phyloP scores from a whole-genome alignment of 2,329 filamentous ascomycete genomes.

The Trichoderma cornu-damae region DNA sequence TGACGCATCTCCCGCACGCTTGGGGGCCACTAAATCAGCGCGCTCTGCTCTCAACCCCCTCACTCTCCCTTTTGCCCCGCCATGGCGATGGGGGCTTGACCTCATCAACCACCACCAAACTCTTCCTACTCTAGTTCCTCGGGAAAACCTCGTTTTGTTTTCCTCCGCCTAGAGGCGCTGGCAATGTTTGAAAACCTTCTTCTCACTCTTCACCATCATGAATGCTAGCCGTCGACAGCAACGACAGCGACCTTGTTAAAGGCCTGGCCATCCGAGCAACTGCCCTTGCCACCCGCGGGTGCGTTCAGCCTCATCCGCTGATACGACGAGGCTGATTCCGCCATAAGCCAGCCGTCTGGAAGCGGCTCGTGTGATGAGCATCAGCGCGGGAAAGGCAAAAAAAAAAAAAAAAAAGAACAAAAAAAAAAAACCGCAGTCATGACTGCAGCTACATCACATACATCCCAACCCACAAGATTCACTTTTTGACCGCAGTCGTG shows the following conservation, averaged over 20 bases:
- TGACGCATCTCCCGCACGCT: not conserved
- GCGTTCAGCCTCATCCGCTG: not conserved
- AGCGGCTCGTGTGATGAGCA: not conserved
- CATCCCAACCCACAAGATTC: slow-evolving; percentile 1
- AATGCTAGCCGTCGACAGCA: not conserved
- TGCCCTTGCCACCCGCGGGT: not conserved
- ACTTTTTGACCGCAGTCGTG: not conserved
- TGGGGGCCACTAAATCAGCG: not conserved
- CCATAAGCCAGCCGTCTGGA: not conserved
- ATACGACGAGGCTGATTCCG: not conserved
- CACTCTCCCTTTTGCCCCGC: slow-evolving; percentile 14
- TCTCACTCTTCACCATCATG: not conserved
- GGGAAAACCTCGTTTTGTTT: not conserved
- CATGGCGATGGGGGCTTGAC: slow-evolving; percentile 12
- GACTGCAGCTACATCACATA: not conserved
- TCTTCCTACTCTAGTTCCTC: not conserved
- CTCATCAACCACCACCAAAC: slow-evolving; percentile 5
- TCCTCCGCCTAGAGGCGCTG: not conserved
- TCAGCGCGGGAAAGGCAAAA: too few species aligned
- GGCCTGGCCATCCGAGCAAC: not conserved
- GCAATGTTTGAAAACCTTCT: not conserved
- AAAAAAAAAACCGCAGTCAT: not conserved
- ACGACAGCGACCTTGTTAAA: not conserved
- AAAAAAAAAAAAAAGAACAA: too few species aligned
- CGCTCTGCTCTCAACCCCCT: slow-evolving; percentile 1